phyloP scores from a whole-genome alignment of 139 green algal genomes.

The Tetradesmus obliquus region DNA sequence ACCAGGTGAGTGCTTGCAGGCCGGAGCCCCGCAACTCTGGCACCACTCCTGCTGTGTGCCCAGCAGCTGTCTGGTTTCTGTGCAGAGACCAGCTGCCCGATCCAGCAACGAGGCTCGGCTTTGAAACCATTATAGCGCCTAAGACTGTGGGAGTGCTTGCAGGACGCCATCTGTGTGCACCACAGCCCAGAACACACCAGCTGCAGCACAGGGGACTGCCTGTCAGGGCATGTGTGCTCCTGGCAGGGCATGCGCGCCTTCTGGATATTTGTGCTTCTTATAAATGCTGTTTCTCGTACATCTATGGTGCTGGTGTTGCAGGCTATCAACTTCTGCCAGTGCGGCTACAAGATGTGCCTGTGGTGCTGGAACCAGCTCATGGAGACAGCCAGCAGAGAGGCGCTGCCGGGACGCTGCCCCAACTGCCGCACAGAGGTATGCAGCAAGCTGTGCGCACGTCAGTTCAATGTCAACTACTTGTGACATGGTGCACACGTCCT shows the following conservation, averaged over 20 bases:
- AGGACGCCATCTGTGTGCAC: not conserved
- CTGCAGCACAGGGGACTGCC: not conserved
- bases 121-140: not conserved
- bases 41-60: not conserved
- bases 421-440: slow-evolving; percentile 75
- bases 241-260: not conserved
- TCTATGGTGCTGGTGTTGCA: not conserved
- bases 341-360: slow-evolving; percentile 75
- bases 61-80: not conserved
- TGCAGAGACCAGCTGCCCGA: not conserved
- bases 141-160: not conserved
- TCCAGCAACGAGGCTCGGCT: not conserved
- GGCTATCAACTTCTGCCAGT: slow-evolving; percentile 80
- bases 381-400: slow-evolving; percentile 84
- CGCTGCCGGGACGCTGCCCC: slow-evolving; percentile 76
- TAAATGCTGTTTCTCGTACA: not conserved
- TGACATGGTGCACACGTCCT: too few species aligned
- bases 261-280: not conserved
- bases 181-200: not conserved
- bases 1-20: slow-evolving; percentile 48
- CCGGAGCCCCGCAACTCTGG: not conserved
- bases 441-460: slow-evolving; percentile 64
- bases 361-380: slow-evolving; percentile 82
- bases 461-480: not conserved
- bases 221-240: not conserved